These are phyloP conservation scores for Pelargonium australe DNA, from an alignment of 441 rosid species.

Conservation along the genomic window DNA sequence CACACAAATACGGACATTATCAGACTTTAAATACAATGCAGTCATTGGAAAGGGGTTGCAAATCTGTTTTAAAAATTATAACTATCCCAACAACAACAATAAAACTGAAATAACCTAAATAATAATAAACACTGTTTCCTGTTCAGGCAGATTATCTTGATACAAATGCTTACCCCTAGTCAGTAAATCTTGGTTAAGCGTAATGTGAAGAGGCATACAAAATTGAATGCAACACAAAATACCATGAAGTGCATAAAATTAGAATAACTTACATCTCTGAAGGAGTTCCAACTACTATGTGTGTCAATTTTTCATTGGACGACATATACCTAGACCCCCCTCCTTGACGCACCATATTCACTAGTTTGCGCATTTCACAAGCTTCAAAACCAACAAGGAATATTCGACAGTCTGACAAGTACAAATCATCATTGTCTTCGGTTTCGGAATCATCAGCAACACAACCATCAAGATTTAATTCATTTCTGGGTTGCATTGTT, in stretches of 20 bases:
- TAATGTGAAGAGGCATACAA: neutral
- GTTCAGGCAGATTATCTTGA: neutral
- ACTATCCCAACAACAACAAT: neutral
- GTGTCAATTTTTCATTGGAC: conserved; percentile 71
- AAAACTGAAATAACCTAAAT: conserved; percentile 1
- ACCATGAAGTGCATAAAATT: conserved; percentile 9
- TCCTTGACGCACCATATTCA: conserved; percentile 72
- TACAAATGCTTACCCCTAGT: neutral
- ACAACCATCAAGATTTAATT: conserved; percentile 44
- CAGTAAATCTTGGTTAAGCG: neutral
- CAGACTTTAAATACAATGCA: neutral
- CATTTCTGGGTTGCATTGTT: conserved; percentile 33
- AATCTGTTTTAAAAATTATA: neutral
- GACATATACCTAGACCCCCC: conserved; percentile 82
- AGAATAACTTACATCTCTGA: conserved; percentile 71
- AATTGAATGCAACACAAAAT: conserved; percentile 1
- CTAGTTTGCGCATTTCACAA: conserved; percentile 73
- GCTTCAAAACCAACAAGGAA: conserved; percentile 79
- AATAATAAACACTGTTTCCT: neutral
- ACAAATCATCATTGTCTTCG: conserved; percentile 76
- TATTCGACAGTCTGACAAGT: conserved; percentile 86
- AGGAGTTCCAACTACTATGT: conserved; percentile 78
- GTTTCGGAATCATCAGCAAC: conserved; percentile 80
- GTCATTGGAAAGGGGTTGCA: conserved; percentile 1
- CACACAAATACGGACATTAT: neutral